phyloP scores from a whole-genome alignment of 257 asterid genomes.

The Penstemon barbatus region DNA sequence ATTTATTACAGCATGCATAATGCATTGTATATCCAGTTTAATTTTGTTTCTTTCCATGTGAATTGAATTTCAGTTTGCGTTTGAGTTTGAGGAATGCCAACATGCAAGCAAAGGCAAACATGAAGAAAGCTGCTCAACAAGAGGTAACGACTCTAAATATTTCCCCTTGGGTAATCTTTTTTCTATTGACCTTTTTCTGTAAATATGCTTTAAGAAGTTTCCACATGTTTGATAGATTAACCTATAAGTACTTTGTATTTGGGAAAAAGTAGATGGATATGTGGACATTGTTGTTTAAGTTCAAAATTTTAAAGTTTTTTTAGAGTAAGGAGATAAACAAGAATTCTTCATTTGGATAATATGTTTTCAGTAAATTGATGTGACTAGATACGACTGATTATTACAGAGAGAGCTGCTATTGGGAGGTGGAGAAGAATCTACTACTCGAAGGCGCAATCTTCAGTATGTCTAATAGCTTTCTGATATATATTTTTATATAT shows the following conservation, averaged over 20 bases:
- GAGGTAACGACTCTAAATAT: constrained; percentile 52
- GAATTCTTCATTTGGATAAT: not conserved
- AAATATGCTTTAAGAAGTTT: not conserved
- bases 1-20: constrained; percentile 5
- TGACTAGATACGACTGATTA: constrained; percentile 27
- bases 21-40: constrained; percentile 6
- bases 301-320: not conserved
- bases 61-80: constrained; percentile 54
- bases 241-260: not conserved
- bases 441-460: constrained; percentile 79
- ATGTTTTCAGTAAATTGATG: constrained; percentile 3
- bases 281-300: not conserved
- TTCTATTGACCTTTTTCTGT: not conserved
- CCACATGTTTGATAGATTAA: not conserved
- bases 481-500: not conserved
- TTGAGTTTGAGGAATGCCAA: constrained; percentile 72
- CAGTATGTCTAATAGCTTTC: constrained; percentile 54
- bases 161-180: constrained; percentile 4
- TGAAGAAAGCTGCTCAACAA: constrained; percentile 76
- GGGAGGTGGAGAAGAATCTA: constrained; percentile 98
- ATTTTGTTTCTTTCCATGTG: not conserved
- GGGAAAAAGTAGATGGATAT: constrained; percentile 1
- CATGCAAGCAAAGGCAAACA: constrained; percentile 84
- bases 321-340: too few species aligned
- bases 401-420: constrained; percentile 86